Base-by-base conservation (phyloP, 345 rosid genomes). In the Capsella bursapastoris region DNA sequence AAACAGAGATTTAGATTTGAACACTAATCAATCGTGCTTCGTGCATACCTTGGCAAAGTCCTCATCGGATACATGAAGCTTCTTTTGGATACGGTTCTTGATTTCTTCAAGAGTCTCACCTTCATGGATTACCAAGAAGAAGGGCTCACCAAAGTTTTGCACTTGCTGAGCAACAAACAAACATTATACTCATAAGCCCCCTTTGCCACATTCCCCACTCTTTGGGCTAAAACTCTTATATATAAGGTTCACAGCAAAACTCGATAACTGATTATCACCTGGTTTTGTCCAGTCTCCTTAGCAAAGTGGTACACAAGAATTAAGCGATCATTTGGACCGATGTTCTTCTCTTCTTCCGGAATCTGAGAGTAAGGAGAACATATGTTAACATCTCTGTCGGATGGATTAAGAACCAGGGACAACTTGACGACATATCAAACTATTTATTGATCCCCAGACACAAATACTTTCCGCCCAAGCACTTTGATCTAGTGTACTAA, bases 71-170 rank as follows among this genome's bases (percentile, higher is more conserved):
- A 96, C 94, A 75, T 88, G 96, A 78, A 96, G 84, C 79, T 88
- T 96, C 86, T 87, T 90, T 78, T 90, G 98, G 62, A 96, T 82
- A 48, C 99, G 90, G 66, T 71, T 81, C 82, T 90, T 96, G 40
- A 96, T 89, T 57, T 90, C 92, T 56, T 86, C 87, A 80, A 96
- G 81, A 45, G 84, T 90, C 78, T 96, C 98, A 67, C 94, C 94
- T 81, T 90, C 98, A 77, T 69, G 99, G 75, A 96, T 84, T 47
- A 92, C 96, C 84, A 90, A 83, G 89, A 96, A 88, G 78, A 96
- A 96, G 8, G 99, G 99, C 75, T 92, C 97, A 15, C 99, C 99
- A 73, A 96, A 96, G 82, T 92, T 96, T 75, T 84, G 89, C 60
- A 92, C 85, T 90, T 86, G 92, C 98, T 96, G 84, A 51, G 16